phyloP scores from a whole-genome alignment of 768 basidiomycete species.

The Mycena haematopus region DNA sequence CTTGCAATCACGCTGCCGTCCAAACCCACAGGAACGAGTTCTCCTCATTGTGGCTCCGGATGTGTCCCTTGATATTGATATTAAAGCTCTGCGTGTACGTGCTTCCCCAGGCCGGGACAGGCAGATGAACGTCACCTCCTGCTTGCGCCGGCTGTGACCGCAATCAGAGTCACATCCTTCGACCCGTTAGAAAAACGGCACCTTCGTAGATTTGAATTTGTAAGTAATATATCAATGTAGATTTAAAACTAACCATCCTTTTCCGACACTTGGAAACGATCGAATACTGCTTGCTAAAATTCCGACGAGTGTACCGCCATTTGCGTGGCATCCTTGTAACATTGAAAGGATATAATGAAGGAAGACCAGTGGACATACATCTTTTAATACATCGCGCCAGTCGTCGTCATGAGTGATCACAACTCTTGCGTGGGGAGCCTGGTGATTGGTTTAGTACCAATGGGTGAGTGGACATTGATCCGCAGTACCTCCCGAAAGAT shows the following conservation, averaged over 20 bases:
- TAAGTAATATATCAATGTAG: background rate
- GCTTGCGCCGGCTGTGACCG: constrained; percentile 76
- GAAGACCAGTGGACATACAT: background rate
- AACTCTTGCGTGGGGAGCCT: constrained; percentile 7
- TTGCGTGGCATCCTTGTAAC: background rate
- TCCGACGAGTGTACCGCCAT: background rate
- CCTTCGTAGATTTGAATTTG: background rate
- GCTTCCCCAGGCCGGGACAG: constrained; percentile 82
- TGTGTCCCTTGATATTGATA: constrained; percentile 92
- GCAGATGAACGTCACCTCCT: constrained; percentile 86
- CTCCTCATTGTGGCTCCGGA: constrained; percentile 71
- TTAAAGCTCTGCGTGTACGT: constrained; percentile 95
- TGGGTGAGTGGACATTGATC: background rate
- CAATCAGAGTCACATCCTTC: no score
- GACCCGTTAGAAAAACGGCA: background rate
- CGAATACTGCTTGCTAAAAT: background rate
- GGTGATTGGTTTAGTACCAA: background rate
- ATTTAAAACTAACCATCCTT: background rate
- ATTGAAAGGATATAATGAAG: background rate
- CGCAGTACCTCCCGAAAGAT: background rate
- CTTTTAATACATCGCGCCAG: constrained; percentile 10
- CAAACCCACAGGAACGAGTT: constrained; percentile 96
- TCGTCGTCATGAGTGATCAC: constrained; percentile 22
- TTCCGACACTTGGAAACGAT: background rate
- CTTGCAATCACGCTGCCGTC: constrained; percentile 97